Evolutionary conservation across 2,329 filamentous ascomycete species (phyloP), one percentile per base, ranked within the genome.

Genomic region (Myriosclerotinia curreyana): DNA sequence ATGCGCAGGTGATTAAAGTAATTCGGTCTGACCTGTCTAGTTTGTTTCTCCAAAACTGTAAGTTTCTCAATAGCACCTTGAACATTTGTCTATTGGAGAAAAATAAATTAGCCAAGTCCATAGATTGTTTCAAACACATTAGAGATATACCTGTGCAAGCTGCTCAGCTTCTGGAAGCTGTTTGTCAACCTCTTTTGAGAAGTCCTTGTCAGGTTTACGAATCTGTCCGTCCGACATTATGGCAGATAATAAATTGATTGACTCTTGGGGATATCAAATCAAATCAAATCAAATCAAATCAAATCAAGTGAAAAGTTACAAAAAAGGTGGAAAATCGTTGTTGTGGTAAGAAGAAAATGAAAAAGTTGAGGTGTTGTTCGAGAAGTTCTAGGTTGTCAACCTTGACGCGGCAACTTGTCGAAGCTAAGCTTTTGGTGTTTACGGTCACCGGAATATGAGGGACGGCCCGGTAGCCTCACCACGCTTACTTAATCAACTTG

Each of bases 41-140:
- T 91, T 81, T 98, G 93, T 81, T 99, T 99, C 84, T 99, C 95
- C 68, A 99, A 83, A 52, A 83, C 81, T 65, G 92, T 83, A 71
- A 99, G 89, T 83, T 97, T 97, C 80, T 99, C 95, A 75, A 99
- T 89, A 65, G 93, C 94, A 66, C 84, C 88, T 77, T 91, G 87
- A 65, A 96, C 83, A 78, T 97, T 91, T 74, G 82, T 86, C 88
- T 90, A 46, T 3, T 25, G 12, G 20, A 34, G 9, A 7, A 8
- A 58, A 36, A 28, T 71, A 70, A 73, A 22, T 75, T 60, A 71
- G 68, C 44, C 20, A 36, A 38, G 20, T 15, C n/a, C 17, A 12
- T 14, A 49, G 17, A 42, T 8, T 31, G 9, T 60, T 46, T 20
- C 17, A 56, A 50, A 51, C 11, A 51, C 40, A 14, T 34, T n/a